Evolutionary conservation across 2,329 filamentous ascomycete species (phyloP).

Genomic region (Geosmithia morbida): DNA sequence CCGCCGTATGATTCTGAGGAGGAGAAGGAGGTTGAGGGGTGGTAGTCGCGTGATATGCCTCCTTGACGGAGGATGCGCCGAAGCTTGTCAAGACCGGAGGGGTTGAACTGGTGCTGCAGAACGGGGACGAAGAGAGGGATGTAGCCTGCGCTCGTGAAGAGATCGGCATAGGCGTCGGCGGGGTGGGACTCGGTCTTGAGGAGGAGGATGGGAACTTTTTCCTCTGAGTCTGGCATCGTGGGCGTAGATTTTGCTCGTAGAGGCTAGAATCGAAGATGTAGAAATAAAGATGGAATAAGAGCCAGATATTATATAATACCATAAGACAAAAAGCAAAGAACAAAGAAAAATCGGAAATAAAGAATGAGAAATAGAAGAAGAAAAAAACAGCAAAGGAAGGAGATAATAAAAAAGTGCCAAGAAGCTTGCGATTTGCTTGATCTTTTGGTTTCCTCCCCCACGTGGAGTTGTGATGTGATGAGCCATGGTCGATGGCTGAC

Average conservation of each 20-base stretch:
- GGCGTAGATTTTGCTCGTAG: neutral
- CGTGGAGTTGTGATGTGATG: no score
- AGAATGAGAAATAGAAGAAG: no score
- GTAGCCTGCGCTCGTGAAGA: conserved; percentile 40
- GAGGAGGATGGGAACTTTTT: conserved; percentile 43
- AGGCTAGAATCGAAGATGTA: no score
- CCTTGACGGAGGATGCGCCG: conserved; percentile 29
- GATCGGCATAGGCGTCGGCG: conserved; percentile 56
- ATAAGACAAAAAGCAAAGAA: no score
- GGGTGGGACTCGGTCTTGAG: conserved; percentile 67
- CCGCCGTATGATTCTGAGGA: conserved; percentile 45
- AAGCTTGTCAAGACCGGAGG: conserved; percentile 40
- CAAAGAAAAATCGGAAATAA: no score
- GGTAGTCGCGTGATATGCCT: conserved; percentile 19
- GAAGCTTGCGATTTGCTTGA: no score
- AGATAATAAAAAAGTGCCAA: no score
- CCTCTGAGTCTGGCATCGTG: neutral
- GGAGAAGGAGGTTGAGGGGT: neutral
- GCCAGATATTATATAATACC: no score
- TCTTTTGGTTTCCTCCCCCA: no score
- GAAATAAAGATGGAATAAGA: no score
- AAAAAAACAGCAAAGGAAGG: no score
- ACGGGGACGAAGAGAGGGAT: conserved; percentile 62
- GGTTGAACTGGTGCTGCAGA: conserved; percentile 54
- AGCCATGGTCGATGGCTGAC: no score